Evolutionary conservation across 192 early-diverging fungal genomes (phyloP).

Genomic region (Backusella macrospora): DNA sequence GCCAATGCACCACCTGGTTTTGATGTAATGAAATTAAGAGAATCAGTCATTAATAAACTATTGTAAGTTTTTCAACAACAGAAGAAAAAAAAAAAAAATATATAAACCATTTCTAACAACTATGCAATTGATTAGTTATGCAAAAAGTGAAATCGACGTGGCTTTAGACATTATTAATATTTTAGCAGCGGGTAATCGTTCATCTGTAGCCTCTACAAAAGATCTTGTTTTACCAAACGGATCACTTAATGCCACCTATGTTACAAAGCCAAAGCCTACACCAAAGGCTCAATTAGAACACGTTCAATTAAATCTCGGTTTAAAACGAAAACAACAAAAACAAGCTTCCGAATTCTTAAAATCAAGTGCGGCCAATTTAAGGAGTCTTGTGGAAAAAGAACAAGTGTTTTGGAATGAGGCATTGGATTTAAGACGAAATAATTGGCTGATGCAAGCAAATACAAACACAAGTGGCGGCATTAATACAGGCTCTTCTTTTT

Average conservation of each 20-base stretch:
- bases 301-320: constrained; percentile 35
- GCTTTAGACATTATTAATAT: constrained; percentile 46
- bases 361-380: constrained; percentile 24
- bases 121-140: constrained; percentile 24
- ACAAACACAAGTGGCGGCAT: not conserved
- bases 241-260: constrained; percentile 42
- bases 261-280: constrained; percentile 40
- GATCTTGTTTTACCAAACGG: constrained; percentile 39
- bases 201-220: constrained; percentile 15
- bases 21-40: constrained; percentile 34
- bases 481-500: constrained; percentile 25
- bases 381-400: constrained; percentile 34
- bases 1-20: constrained; percentile 8
- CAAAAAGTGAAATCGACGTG: constrained; percentile 46
- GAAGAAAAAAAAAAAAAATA: not conserved
- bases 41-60: constrained; percentile 39
- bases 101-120: too few relatives aligned
- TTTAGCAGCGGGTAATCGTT: constrained; percentile 23
- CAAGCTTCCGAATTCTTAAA: constrained; percentile 37
- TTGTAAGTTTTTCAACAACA: constrained; percentile 19
- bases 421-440: constrained; percentile 35
- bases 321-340: constrained; percentile 44
- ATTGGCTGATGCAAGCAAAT: constrained; percentile 41
- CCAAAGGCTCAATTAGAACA: constrained; percentile 35
- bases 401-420: constrained; percentile 46